A percentile compares a stretch with the other conserved stretches of the same genome.
phyloP scores from a whole-genome alignment of 2,329 filamentous ascomycete genomes.

The Corynespora cassiicola region DNA sequence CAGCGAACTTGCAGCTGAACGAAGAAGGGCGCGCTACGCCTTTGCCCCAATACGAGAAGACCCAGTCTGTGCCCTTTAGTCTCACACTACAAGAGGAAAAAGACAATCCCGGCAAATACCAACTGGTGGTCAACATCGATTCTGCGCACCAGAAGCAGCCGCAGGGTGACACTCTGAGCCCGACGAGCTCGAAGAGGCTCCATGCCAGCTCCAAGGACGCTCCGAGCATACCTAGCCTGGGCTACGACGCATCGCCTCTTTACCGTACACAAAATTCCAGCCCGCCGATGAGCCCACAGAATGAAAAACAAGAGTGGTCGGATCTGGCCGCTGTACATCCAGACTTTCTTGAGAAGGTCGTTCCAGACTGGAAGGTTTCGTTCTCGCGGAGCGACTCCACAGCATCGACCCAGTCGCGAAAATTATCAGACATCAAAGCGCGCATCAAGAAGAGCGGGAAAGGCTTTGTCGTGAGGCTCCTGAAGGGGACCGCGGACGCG shows the following conservation, averaged over 20 bases:
- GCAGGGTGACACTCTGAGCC: slow-evolving; percentile 9
- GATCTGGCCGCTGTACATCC: slow-evolving; percentile 34
- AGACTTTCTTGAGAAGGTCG: slow-evolving; percentile 36
- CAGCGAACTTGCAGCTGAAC: slow-evolving; percentile 14
- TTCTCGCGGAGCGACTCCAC: slow-evolving; percentile 35
- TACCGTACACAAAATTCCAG: slow-evolving; percentile 29
- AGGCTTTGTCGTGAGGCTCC: slow-evolving; percentile 36
- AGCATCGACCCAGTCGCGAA: slow-evolving; percentile 29
- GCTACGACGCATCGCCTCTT: slow-evolving; percentile 19
- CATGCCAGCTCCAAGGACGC: slow-evolving; percentile 18
- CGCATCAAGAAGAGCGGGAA: slow-evolving; percentile 41
- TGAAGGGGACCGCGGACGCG: slow-evolving; percentile 30
- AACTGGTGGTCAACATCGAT: slow-evolving; percentile 37
- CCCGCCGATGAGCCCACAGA: slow-evolving; percentile 29
- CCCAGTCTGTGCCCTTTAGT: slow-evolving; percentile 31
- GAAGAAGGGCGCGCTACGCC: slow-evolving; percentile 30
- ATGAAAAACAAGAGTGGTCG: slow-evolving; percentile 34
- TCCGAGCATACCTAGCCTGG: slow-evolving; percentile 22
- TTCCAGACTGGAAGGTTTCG: slow-evolving; percentile 36
- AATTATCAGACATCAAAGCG: slow-evolving; percentile 37
- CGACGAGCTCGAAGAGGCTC: slow-evolving; percentile 16
- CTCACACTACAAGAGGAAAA: slow-evolving; percentile 39
- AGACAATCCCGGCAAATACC: slow-evolving; percentile 36
- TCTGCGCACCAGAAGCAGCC: slow-evolving; percentile 14
- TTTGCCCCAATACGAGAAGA: slow-evolving; percentile 35